These are phyloP conservation scores for Zhuliangozyma blackwelliae DNA, from an alignment of 1,139 yeast species.

Conservation along the genomic window DNA sequence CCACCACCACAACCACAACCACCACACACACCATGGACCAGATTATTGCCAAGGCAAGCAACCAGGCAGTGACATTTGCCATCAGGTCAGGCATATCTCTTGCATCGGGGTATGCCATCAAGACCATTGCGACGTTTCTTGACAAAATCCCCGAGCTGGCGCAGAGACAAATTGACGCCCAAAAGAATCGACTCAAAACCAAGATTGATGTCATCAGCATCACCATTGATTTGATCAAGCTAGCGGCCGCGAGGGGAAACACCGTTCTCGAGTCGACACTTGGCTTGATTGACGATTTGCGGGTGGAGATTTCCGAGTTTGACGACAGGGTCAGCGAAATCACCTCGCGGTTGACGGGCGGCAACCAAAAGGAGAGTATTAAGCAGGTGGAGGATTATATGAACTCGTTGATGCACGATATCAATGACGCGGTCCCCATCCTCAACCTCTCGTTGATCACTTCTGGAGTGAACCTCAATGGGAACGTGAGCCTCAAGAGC, in stretches of 20 bases:
- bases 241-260: slow-evolving; percentile 70
- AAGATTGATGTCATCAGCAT: slow-evolving; percentile 62
- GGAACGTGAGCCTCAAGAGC: slow-evolving; percentile 42
- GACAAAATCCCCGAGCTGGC: slow-evolving; percentile 60
- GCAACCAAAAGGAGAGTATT: slow-evolving; percentile 40
- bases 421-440: slow-evolving; percentile 69
- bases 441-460: slow-evolving; percentile 65
- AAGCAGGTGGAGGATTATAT: slow-evolving; percentile 48
- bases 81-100: slow-evolving; percentile 71
- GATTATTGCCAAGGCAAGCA: slow-evolving; percentile 56
- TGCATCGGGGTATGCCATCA: slow-evolving; percentile 74
- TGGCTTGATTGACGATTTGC: slow-evolving; percentile 52
- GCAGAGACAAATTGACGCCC: slow-evolving; percentile 37
- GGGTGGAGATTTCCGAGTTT: slow-evolving; percentile 56
- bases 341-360: slow-evolving; percentile 18
- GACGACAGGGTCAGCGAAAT: slow-evolving; percentile 44
- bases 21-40: slow-evolving; percentile 32
- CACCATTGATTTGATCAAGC: slow-evolving; percentile 66
- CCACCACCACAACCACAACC: not conserved
- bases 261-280: slow-evolving; percentile 58
- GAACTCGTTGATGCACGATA: slow-evolving; percentile 43
- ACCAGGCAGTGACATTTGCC: slow-evolving; percentile 78
- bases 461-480: slow-evolving; percentile 60
- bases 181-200: slow-evolving; percentile 47
- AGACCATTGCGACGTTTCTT: slow-evolving; percentile 55